Percentiles rank a stretch among this genome's conserved stretches.
Conservation (phyloP, 768 basidiomycete genomes). For the Solioccasus polychromus region DNA sequence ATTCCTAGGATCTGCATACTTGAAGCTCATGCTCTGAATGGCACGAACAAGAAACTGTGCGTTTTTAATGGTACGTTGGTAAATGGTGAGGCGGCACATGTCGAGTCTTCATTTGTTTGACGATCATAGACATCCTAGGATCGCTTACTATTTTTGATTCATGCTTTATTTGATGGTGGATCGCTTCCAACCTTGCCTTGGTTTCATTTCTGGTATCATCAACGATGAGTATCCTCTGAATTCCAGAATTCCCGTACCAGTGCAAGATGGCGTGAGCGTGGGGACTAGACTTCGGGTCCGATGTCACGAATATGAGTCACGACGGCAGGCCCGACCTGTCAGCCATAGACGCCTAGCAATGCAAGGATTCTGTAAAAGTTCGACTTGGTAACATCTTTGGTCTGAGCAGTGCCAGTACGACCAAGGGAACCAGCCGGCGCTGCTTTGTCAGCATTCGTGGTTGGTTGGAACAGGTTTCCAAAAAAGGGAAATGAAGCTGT, state of each 20-base stretch:
- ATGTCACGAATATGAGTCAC: too few relatives aligned
- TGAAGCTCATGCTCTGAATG: too few relatives aligned
- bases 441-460: conserved; percentile 17
- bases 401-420: too few relatives aligned
- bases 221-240: background rate
- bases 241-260: background rate
- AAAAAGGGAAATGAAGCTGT: conserved; percentile 18
- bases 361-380: background rate
- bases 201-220: background rate
- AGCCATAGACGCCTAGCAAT: too few relatives aligned
- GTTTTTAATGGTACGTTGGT: too few relatives aligned
- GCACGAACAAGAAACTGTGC: too few relatives aligned
- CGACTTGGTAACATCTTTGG: background rate
- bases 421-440: too few relatives aligned
- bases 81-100: conserved; percentile 1
- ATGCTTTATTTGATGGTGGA: conserved; percentile 3
- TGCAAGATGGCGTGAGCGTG: background rate
- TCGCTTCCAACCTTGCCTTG: conserved; percentile 1
- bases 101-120: conserved; percentile 4
- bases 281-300: too few relatives aligned
- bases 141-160: conserved; percentile 3
- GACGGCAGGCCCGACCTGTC: too few relatives aligned
- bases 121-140: background rate
- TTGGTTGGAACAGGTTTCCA: conserved; percentile 25
- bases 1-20: too few relatives aligned